Conservation (phyloP, 2,329 filamentous ascomycete species). For the Elsinoe necatrix region DNA sequence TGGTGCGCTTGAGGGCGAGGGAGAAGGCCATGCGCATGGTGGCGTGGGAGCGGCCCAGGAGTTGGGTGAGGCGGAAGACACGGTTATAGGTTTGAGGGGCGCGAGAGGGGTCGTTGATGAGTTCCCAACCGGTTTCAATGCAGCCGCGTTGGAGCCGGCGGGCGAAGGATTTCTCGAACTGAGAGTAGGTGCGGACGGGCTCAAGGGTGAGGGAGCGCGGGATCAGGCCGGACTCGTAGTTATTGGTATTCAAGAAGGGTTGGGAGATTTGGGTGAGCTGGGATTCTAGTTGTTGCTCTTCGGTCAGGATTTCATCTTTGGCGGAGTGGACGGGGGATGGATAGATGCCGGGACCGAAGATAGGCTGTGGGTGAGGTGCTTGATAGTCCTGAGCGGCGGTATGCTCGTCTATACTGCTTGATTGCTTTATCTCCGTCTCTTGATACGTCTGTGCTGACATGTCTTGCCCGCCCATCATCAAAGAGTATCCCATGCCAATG, state of each 20-base stretch:
- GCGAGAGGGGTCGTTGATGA: constrained; percentile 33
- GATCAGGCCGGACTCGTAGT: constrained; percentile 5
- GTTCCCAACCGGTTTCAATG: constrained; percentile 52
- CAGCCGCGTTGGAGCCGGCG: constrained; percentile 60
- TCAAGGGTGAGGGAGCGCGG: background rate
- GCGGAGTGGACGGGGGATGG: constrained; percentile 20
- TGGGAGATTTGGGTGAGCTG: background rate
- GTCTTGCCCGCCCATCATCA: constrained; percentile 18
- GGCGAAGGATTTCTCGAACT: constrained; percentile 59
- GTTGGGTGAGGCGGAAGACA: constrained; percentile 61
- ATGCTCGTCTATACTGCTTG: background rate
- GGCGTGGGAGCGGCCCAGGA: constrained; percentile 41
- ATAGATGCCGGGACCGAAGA: background rate
- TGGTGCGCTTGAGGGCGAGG: constrained; percentile 29
- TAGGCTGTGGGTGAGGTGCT: background rate
- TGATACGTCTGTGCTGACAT: background rate
- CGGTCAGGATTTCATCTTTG: constrained; percentile 31
- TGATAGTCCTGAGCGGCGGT: background rate
- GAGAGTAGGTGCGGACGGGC: constrained; percentile 41
- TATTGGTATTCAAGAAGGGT: background rate
- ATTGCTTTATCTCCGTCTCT: background rate
- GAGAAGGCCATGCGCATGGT: constrained; percentile 34
- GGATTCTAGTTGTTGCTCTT: constrained; percentile 10
- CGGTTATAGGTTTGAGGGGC: constrained; percentile 31
- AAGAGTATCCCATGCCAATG: constrained; percentile 24